Base-by-base conservation (phyloP, 1,139 yeast genomes). In the Nematodospora anomalae region DNA sequence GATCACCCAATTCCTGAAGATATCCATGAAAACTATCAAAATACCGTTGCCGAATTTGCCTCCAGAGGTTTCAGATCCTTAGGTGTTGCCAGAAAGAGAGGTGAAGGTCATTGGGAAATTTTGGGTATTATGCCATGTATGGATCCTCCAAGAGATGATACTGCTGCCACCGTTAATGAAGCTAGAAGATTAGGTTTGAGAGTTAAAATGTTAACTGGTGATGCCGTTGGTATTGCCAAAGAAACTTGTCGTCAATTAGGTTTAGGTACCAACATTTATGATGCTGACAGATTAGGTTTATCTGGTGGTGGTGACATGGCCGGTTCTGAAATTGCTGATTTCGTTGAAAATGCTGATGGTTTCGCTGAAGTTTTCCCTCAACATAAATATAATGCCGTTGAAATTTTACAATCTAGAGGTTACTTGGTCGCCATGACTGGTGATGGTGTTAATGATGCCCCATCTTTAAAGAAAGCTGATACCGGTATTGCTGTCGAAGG, bases 31-130 rank as follows among this genome's bases (percentile, higher is more conserved):
- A 84, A 85, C 79, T 88, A 88, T 76, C 95, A 86, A 77, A 87
- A 86, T 80, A 87, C 90, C 72, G 96, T 89, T 63, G 95, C 95
- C 64, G 96, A 88, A 76, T 87, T 88, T 67, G 96, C 96, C 64
- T 80, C 94, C 58, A 86, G 96, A 83, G 96, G 96, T 83, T 88
- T 88, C 95, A 80, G 96, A 75, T 89, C 96, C 62, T 79, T 88
- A 64, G 96, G 96, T 86, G 96, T 88, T 76, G 96, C 96, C 57
- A 88, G 95, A 80, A 88, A 88, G 94, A 84, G 95, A 83, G 96
- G 95, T 74, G 96, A 88, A 71, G 96, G 95, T 67, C 95, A 87
- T 83, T 88, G 96, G 96, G 96, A 88, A 77, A 84, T 88, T 59
- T 79, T 88, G 62, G 96, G 96, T 75, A 90, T 88, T 76, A 87